phyloP scores from a whole-genome alignment of 805 yeast genomes.

The Yarrowia phangngaensis region DNA sequence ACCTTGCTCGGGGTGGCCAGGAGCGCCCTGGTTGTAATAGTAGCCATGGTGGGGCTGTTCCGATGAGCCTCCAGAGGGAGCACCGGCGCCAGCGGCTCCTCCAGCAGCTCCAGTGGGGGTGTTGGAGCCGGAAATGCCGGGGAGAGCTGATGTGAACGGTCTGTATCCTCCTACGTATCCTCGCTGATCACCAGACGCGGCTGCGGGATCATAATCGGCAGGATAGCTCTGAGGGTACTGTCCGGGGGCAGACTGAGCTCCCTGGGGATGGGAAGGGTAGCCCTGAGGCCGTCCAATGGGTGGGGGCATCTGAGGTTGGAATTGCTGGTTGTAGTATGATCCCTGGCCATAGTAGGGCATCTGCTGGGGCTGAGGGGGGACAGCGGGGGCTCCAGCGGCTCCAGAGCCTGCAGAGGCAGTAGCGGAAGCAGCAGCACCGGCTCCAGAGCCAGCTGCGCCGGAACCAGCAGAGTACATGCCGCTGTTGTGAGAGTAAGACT shows the following conservation, averaged over 20 bases:
- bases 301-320: conserved; percentile 27
- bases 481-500: conserved; percentile 20
- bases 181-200: conserved; percentile 19
- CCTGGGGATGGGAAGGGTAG: conserved; percentile 28
- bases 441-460: conserved; percentile 1
- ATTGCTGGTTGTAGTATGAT: conserved; percentile 26
- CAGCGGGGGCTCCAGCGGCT: conserved; percentile 18
- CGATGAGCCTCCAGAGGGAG: conserved; percentile 23
- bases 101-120: conserved; percentile 24
- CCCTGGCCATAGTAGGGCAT: conserved; percentile 27
- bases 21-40: conserved; percentile 28
- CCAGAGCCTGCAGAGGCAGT: conserved; percentile 2
- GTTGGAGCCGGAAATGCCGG: conserved; percentile 30
- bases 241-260: conserved; percentile 22
- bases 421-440: conserved; percentile 3
- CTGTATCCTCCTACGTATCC: conserved; percentile 24
- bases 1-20: conserved; percentile 22
- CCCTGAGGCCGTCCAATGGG: conserved; percentile 26
- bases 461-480: conserved; percentile 13
- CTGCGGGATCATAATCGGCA: conserved; percentile 20
- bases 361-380: conserved; percentile 29
- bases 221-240: conserved; percentile 26
- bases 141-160: conserved; percentile 20
- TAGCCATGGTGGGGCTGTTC: conserved; percentile 24
- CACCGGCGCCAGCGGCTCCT: conserved; percentile 10